Conservation (phyloP, 2,329 filamentous ascomycete species). For the Fusarium sp. region DNA sequence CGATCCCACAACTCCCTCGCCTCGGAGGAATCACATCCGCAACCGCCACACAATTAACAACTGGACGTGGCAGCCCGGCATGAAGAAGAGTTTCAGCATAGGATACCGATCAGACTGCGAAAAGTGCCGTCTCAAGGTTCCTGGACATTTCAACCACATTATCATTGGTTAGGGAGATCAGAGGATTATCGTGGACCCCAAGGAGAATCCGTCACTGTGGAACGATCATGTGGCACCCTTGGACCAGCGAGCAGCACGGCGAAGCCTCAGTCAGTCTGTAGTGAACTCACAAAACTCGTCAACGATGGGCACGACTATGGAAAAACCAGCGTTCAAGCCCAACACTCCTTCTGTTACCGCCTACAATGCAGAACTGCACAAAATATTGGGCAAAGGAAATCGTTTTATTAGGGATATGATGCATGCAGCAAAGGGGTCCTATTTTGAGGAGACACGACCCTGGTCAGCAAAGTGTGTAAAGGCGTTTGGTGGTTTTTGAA, state of each 20-base stretch:
- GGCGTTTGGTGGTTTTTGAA: background rate
- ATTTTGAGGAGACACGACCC: background rate
- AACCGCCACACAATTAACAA: constrained; percentile 71
- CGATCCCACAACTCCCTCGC: constrained; percentile 59
- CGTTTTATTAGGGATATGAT: constrained; percentile 1
- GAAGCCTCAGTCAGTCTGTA: constrained; percentile 6
- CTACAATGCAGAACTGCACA: background rate
- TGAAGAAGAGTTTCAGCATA: constrained; percentile 81
- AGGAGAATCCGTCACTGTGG: constrained; percentile 39
- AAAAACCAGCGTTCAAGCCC: background rate
- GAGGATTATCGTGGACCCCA: constrained; percentile 45
- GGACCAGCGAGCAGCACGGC: constrained; percentile 33
- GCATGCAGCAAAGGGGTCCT: background rate
- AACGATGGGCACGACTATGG: background rate
- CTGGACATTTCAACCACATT: constrained; percentile 85
- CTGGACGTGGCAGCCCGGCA: constrained; percentile 71
- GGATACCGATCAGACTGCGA: constrained; percentile 83
- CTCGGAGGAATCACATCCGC: constrained; percentile 67
- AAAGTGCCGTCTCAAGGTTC: constrained; percentile 79
- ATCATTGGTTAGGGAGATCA: constrained; percentile 68
- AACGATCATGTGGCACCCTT: constrained; percentile 44
- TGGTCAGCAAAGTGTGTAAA: background rate
- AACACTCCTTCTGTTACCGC: background rate
- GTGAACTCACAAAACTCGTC: background rate
- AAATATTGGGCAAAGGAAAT: background rate